Evolutionary conservation across 2,329 filamentous ascomycete species (phyloP), one percentile per base, ranked within the genome.

Genomic region (Colletotrichum noveboracense): DNA sequence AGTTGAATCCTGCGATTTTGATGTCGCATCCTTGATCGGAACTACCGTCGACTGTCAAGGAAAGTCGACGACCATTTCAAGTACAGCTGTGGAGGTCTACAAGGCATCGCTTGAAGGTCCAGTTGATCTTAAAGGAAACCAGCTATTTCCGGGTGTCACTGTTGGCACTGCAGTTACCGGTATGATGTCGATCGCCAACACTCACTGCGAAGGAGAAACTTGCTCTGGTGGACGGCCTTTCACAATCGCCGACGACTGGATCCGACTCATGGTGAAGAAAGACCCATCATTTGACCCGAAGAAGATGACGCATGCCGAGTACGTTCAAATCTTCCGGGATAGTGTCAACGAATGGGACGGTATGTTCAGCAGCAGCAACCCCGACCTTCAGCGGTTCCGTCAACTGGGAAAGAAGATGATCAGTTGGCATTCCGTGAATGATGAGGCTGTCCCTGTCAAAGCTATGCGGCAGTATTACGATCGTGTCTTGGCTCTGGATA

Each of bases 401-500:
- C 38, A 64, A 16, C 77, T 78, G 2, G 85, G 86, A 13, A 84
- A 84, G 21, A 88, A 88, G 79, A 69, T 88, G 13, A 26, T 88
- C 21, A 79, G 85, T 56, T 88, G 84, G 80, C 86, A 88, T 76
- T 86, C 86, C 24, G 30, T 52, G 48, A 82, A 82, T 10, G 86
- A 88, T 78, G 82, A 82, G 7, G 34, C 85, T 4, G 81, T 88
- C 13, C 77, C 81, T 4, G 26, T 67, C 18, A 21, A n/a, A 6
- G 28, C 26, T 26, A 36, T 24, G 16, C 12, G 64, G 12, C 32
- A 13, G 7, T n/a, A 58, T 0, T 72, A 61, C 34, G 62, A 72
- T 18, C 21, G 32, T 5, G 70, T 48, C 1, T 6, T 24, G 62
- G 28, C 18, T 32, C 8, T 61, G 0, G 70, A 72, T 1, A 32